phyloP scores from a whole-genome alignment of 345 rosid genomes.

The Balakata baccata region DNA sequence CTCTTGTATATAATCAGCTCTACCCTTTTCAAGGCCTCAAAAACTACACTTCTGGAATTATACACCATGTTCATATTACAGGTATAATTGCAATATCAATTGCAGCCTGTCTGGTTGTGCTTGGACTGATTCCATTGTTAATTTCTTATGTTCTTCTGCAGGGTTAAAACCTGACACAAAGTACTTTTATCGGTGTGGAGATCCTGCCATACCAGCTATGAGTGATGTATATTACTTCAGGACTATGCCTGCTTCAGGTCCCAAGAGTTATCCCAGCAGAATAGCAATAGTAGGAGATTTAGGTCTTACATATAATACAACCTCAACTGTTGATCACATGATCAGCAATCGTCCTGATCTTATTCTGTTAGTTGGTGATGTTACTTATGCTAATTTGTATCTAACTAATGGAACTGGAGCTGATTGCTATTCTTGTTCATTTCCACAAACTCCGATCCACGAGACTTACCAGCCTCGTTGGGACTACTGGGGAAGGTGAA shows the following conservation, averaged over 20 bases:
- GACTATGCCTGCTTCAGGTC: constrained; percentile 65
- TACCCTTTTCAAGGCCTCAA: constrained; percentile 26
- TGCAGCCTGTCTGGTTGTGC: not conserved
- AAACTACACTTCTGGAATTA: constrained; percentile 31
- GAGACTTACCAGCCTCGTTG: constrained; percentile 93
- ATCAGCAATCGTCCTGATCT: constrained; percentile 77
- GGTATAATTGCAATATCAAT: constrained; percentile 9
- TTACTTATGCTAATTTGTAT: constrained; percentile 72
- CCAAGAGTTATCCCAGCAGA: constrained; percentile 57
- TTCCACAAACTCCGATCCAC: constrained; percentile 56
- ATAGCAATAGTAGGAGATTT: constrained; percentile 73
- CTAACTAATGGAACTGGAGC: constrained; percentile 55
- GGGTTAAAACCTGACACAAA: constrained; percentile 59
- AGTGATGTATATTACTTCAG: constrained; percentile 48
- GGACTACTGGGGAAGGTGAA: constrained; percentile 96
- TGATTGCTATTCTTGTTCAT: constrained; percentile 50
- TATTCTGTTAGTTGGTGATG: constrained; percentile 69
- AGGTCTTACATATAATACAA: constrained; percentile 81
- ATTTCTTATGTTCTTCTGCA: constrained; percentile 17
- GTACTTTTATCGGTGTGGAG: constrained; percentile 71
- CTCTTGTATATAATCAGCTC: constrained; percentile 27
- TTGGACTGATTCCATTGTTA: not conserved
- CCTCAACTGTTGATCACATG: constrained; percentile 55
- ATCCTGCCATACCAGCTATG: constrained; percentile 58
- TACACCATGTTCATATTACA: constrained; percentile 27